Conservation (phyloP, 495 filamentous ascomycete genomes). For the Halenospora varia region DNA sequence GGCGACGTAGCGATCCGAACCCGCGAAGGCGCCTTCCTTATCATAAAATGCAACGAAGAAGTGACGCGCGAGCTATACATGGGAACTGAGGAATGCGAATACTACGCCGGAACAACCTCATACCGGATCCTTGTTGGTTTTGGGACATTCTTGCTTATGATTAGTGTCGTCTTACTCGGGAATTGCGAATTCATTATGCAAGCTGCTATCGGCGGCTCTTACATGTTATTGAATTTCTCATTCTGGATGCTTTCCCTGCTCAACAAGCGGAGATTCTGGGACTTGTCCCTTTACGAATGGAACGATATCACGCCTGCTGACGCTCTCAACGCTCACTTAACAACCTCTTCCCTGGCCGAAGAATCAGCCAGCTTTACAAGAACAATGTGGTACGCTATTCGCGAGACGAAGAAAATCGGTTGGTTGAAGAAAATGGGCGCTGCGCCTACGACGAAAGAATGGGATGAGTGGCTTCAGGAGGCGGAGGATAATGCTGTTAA, state of each 20-base stretch:
- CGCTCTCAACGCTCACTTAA: slow-evolving; percentile 16
- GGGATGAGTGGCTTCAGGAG: slow-evolving; percentile 48
- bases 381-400: slow-evolving; percentile 54
- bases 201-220: slow-evolving; percentile 50
- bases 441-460: slow-evolving; percentile 44
- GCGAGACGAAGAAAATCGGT: slow-evolving; percentile 41
- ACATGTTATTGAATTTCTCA: slow-evolving; percentile 55
- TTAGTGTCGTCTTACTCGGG: slow-evolving; percentile 54
- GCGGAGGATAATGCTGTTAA: slow-evolving; percentile 35
- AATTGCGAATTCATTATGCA: slow-evolving; percentile 59
- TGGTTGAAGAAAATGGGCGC: slow-evolving; percentile 46
- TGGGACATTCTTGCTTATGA: slow-evolving; percentile 59
- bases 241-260: slow-evolving; percentile 55
- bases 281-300: slow-evolving; percentile 40
- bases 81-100: slow-evolving; percentile 53
- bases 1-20: slow-evolving; percentile 61
- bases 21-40: slow-evolving; percentile 55
- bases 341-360: slow-evolving; percentile 29
- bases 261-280: slow-evolving; percentile 44
- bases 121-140: slow-evolving; percentile 47
- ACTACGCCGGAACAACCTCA: slow-evolving; percentile 36
- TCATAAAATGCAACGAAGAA: slow-evolving; percentile 58
- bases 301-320: slow-evolving; percentile 35
- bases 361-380: slow-evolving; percentile 42
- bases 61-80: slow-evolving; percentile 62